Percentiles rank a stretch among this genome's conserved stretches.
These are phyloP conservation scores for Clarkia xantiana DNA, from an alignment of 345 rosid species.

Conservation along the genomic window DNA sequence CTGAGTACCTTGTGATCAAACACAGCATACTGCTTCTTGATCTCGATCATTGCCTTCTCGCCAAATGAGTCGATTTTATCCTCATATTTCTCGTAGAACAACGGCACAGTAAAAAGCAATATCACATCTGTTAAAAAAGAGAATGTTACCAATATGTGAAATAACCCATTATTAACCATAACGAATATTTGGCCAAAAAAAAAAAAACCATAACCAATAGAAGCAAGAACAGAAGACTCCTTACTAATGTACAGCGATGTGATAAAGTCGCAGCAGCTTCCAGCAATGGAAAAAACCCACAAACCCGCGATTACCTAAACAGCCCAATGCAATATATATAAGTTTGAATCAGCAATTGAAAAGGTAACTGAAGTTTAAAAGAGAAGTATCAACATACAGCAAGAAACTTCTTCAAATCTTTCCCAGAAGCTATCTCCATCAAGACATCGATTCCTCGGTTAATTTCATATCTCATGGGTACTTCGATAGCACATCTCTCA, in stretches of 20 bases:
- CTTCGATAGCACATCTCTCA: constrained; percentile 33
- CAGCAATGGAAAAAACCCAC: constrained; percentile 59
- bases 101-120: constrained; percentile 50
- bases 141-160: not conserved
- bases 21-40: constrained; percentile 71
- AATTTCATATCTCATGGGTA: constrained; percentile 31
- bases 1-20: constrained; percentile 63
- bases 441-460: constrained; percentile 33
- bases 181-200: too few species aligned
- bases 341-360: too few species aligned
- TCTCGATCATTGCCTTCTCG: constrained; percentile 61
- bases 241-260: constrained; percentile 68
- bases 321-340: too few species aligned
- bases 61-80: constrained; percentile 65
- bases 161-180: not conserved
- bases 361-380: not conserved
- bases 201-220: too few species aligned
- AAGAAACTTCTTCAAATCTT: constrained; percentile 52
- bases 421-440: constrained; percentile 45
- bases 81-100: constrained; percentile 71
- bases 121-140: constrained; percentile 37
- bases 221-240: not conserved
- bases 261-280: constrained; percentile 64
- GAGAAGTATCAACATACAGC: constrained; percentile 25
- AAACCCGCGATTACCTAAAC: constrained; percentile 61